Conservation (phyloP, 768 basidiomycete genomes). For the Pulveroboletus sp. region DNA sequence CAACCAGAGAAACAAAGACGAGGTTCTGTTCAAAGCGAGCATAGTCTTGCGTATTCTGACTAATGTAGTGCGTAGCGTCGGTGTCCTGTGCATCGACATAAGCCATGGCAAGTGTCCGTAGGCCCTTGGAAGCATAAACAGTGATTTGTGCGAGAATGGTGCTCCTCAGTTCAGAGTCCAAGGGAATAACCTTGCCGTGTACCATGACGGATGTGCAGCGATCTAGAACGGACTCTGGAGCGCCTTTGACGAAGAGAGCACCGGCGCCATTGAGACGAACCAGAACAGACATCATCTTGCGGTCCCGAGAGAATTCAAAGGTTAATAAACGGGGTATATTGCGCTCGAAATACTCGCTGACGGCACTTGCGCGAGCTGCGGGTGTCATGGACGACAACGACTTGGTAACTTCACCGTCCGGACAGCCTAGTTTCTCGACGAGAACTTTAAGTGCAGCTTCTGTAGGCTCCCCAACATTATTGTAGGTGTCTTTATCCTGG, state of each 20-base stretch:
- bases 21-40: conserved; percentile 87
- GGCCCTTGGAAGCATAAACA: conserved; percentile 74
- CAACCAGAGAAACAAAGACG: conserved; percentile 92
- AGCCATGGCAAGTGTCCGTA: conserved; percentile 90
- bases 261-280: conserved; percentile 66
- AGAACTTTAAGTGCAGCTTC: conserved; percentile 96
- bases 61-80: conserved; percentile 78
- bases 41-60: conserved; percentile 78
- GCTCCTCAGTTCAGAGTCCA: conserved; percentile 60
- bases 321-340: conserved; percentile 80
- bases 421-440: conserved; percentile 88
- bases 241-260: conserved; percentile 92
- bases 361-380: conserved; percentile 68
- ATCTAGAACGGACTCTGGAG: conserved; percentile 93
- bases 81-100: conserved; percentile 77
- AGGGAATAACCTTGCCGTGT: conserved; percentile 57
- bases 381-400: conserved; percentile 57
- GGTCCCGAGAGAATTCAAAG: conserved; percentile 96
- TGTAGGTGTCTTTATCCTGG: conserved; percentile 77
- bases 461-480: conserved; percentile 92
- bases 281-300: conserved; percentile 99
- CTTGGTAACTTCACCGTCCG: conserved; percentile 54
- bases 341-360: conserved; percentile 81
- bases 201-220: conserved; percentile 76
- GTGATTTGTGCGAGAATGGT: conserved; percentile 63